Base-by-base conservation (phyloP, 768 basidiomycete species). In the Coprinopsis strossmayeri region DNA sequence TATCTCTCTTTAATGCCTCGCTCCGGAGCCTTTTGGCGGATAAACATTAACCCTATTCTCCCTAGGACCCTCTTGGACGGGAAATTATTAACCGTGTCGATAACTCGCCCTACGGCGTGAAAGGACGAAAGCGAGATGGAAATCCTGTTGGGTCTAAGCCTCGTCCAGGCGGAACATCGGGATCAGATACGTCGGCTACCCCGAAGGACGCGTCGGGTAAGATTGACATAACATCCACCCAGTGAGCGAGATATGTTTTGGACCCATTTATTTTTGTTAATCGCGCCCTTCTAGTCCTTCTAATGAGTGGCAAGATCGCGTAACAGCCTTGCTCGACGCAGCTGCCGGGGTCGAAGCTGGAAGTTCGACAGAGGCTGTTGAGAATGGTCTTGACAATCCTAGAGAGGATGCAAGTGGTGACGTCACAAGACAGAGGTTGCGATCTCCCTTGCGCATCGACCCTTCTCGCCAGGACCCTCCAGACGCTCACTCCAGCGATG, bases 41-140 rank as follows among this genome's bases (percentile, higher is more conserved):
- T 47, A 49, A 41, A 18, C 39, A 21, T 34, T 40, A 39, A 42
- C 44, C 38, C 34, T 42, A 55, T 56, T 55, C 51, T 46, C 55
- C 59, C 17, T 59, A 88, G 82, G 90, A 93, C 57, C 68, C 83
- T 0, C 71, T 92, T 2, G 89, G 91, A 1, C 77, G 74, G 48
- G 88, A 91, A 56, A 90, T 94, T 51, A 77, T 90, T 48, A 75
- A 73, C 46, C 83, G 88, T 24, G 88, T 92, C n/a, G 86, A 91
- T 62, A 75, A 77, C 55, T 84, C 86, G 10, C 74, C 84, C 0
- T 91, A 91, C 60, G 90, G 90, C 26, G 76, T 79, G 57, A 81
- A 78, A 58, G 86, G 86, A 26, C 78, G 86, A 32, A 79, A 75
- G 53, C 67, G 66, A 11, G 70, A 69, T 30, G 64, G 64, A n/a